Conservation (phyloP, 2,329 filamentous ascomycete species). For the Venturia aucupariae region DNA sequence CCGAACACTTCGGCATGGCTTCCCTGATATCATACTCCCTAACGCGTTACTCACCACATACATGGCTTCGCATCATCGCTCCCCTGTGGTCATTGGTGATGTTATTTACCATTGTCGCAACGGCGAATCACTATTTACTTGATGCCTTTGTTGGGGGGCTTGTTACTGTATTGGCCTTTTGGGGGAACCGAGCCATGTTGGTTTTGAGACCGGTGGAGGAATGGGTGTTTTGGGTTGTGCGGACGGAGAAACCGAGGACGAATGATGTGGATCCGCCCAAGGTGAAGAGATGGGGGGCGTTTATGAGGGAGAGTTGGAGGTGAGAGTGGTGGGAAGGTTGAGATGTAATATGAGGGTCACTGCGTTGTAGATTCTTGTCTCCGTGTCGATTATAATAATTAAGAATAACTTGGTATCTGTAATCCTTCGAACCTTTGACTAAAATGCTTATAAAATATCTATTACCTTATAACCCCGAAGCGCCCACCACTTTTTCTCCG, state of each 20-base stretch:
- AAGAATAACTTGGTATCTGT: too few species aligned
- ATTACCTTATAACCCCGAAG: too few species aligned
- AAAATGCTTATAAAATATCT: too few species aligned
- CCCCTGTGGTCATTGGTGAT: conserved; percentile 37
- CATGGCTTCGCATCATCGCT: conserved; percentile 27
- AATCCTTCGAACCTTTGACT: too few species aligned
- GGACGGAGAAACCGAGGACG: conserved; percentile 18
- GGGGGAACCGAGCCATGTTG: conserved; percentile 16
- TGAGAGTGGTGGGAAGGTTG: background rate
- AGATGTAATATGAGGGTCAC: background rate
- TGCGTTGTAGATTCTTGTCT: background rate
- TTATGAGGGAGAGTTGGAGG: background rate
- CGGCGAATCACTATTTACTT: conserved; percentile 33
- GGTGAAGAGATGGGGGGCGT: background rate
- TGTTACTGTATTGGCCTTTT: conserved; percentile 30
- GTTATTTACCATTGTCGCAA: conserved; percentile 34
- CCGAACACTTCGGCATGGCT: conserved; percentile 38
- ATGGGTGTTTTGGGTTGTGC: conserved; percentile 18
- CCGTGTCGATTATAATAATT: background rate
- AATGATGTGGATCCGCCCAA: conserved; percentile 1
- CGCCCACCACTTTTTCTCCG: too few species aligned
- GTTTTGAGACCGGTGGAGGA: conserved; percentile 16
- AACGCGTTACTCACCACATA: conserved; percentile 34
- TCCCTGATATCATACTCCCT: conserved; percentile 30
- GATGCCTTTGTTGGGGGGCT: conserved; percentile 30